phyloP scores from a whole-genome alignment of 345 rosid genomes.

The Theobroma cacao region DNA sequence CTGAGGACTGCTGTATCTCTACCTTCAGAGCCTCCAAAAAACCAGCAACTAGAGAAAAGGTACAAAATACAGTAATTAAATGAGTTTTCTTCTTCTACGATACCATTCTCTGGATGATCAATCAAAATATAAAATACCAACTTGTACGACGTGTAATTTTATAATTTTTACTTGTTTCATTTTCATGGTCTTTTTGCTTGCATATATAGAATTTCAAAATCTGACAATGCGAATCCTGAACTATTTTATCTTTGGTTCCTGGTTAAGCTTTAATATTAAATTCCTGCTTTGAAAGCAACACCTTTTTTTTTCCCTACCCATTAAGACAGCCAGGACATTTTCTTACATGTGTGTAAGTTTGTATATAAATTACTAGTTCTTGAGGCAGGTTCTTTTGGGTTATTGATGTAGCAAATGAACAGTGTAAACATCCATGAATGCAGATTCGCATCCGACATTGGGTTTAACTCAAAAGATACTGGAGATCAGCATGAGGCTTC shows the following conservation, averaged over 20 bases:
- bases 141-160: not conserved
- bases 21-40: slow-evolving; percentile 69
- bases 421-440: slow-evolving; percentile 22
- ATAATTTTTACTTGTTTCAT: not conserved
- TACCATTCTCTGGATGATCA: not conserved
- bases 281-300: not conserved
- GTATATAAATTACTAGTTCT: not conserved
- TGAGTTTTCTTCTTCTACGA: not conserved
- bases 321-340: not conserved
- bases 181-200: slow-evolving; percentile 8
- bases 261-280: not conserved
- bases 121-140: not conserved
- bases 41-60: slow-evolving; percentile 61
- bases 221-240: not conserved
- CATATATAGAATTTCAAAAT: not conserved
- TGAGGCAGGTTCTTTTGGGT: not conserved
- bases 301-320: not conserved
- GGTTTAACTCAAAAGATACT: slow-evolving; percentile 38
- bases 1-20: slow-evolving; percentile 59
- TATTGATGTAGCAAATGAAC: not conserved
- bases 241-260: not conserved
- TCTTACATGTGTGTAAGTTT: not conserved
- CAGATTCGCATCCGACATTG: slow-evolving; percentile 61
- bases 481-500: slow-evolving; percentile 81
- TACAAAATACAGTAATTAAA: not conserved